A percentile compares a stretch with the other conserved stretches of the same genome.
Conservation (phyloP, 192 early-diverging fungal genomes). For the Backusella macrospora region DNA sequence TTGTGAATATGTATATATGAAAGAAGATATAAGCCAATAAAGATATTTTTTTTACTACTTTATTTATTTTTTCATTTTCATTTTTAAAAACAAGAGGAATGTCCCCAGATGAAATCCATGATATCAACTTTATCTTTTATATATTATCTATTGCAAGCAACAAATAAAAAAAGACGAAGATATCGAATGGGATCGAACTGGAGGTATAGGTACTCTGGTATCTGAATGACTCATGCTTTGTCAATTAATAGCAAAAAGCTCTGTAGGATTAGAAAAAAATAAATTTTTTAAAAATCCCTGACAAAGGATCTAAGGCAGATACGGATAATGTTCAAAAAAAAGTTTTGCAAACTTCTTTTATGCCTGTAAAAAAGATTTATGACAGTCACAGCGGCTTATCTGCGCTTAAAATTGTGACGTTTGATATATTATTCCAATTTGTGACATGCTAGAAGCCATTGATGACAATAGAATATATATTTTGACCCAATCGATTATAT, state of each 20-base stretch:
- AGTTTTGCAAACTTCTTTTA: conserved; percentile 19
- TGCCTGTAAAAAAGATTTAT: background rate
- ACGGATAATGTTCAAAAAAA: conserved; percentile 4
- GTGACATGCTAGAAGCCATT: too few relatives aligned
- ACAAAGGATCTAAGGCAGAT: conserved; percentile 35
- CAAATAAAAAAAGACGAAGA: conserved; percentile 1
- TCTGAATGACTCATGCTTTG: conserved; percentile 34
- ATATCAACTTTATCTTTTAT: conserved; percentile 2
- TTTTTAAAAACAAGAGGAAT: conserved; percentile 13
- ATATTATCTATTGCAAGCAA: background rate
- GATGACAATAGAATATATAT: too few relatives aligned
- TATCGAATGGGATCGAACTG: conserved; percentile 18
- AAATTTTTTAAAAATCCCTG: background rate
- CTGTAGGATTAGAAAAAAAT: background rate
- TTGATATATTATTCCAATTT: too few relatives aligned
- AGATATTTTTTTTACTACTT: background rate
- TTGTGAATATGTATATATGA: too few relatives aligned
- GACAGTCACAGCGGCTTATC: background rate
- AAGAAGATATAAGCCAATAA: too few relatives aligned
- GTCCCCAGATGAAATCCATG: conserved; percentile 25
- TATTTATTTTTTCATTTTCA: conserved; percentile 6
- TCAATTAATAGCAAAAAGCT: conserved; percentile 22
- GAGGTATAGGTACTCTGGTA: conserved; percentile 31
- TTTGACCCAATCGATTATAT: too few relatives aligned
- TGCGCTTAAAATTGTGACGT: background rate